Conservation (phyloP, 345 rosid genomes). For the Hypericum androsaemum region DNA sequence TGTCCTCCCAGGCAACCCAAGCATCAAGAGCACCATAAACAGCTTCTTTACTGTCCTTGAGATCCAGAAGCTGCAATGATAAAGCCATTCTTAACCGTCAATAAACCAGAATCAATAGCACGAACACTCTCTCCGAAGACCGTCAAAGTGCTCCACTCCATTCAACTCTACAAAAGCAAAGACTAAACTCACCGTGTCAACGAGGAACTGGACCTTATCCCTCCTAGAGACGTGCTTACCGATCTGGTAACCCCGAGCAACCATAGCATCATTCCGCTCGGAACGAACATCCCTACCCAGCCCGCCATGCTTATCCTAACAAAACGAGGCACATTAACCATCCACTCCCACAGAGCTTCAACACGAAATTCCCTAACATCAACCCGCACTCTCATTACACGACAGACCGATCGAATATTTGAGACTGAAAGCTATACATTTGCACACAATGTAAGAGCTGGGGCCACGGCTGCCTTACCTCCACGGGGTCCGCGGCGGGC, state of each 20-base stretch:
- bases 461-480: too few species aligned
- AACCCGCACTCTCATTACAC: too few species aligned
- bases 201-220: constrained; percentile 57
- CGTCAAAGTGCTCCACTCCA: neutral
- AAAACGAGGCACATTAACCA: neutral
- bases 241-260: constrained; percentile 24
- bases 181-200: constrained; percentile 46
- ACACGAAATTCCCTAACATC: too few species aligned
- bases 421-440: too few species aligned
- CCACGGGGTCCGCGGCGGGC: too few species aligned
- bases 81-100: neutral
- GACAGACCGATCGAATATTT: too few species aligned
- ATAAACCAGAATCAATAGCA: neutral
- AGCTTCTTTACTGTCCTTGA: constrained; percentile 68
- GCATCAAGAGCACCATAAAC: constrained; percentile 89
- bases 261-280: constrained; percentile 20
- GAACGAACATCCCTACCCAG: constrained; percentile 12
- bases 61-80: constrained; percentile 53
- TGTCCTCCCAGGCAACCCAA: constrained; percentile 94
- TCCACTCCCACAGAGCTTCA: neutral
- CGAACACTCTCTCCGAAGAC: neutral
- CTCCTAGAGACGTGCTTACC: constrained; percentile 67
- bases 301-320: constrained; percentile 12
- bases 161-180: neutral
- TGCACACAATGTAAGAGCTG: too few species aligned